These are phyloP conservation scores for Saccharomycopsis hybrid DNA, from an alignment of 1,139 yeast genomes.

Conservation along the genomic window DNA sequence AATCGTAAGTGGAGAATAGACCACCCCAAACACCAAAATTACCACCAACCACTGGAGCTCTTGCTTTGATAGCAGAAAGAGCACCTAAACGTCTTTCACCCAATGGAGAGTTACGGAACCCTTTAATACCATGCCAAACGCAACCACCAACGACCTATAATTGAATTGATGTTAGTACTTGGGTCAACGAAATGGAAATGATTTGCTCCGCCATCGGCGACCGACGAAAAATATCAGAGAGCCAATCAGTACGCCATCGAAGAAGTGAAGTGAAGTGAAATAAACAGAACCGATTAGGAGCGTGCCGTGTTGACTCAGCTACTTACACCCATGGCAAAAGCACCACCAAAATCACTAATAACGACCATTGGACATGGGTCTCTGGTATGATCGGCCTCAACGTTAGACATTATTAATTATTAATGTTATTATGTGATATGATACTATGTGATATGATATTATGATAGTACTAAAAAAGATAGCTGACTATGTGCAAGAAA, in stretches of 20 bases:
- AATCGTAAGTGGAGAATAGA: slow-evolving; percentile 87
- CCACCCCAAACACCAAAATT: slow-evolving; percentile 99
- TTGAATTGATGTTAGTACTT: slow-evolving; percentile 3
- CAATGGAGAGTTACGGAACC: slow-evolving; percentile 94
- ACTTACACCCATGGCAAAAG: slow-evolving; percentile 89
- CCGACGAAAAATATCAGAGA: too few relatives aligned
- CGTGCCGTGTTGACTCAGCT: not conserved
- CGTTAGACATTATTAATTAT: slow-evolving; percentile 41
- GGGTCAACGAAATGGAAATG: not conserved
- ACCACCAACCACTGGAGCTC: slow-evolving; percentile 99
- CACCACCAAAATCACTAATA: slow-evolving; percentile 96
- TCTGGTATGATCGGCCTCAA: slow-evolving; percentile 85
- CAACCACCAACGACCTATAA: slow-evolving; percentile 79
- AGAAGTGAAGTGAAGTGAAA: too few relatives aligned
- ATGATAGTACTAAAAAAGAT: too few relatives aligned
- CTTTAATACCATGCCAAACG: slow-evolving; percentile 98
- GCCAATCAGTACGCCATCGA: too few relatives aligned
- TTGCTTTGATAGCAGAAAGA: slow-evolving; percentile 80
- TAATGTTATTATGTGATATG: not conserved
- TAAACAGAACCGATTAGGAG: too few relatives aligned
- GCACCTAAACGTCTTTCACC: slow-evolving; percentile 95
- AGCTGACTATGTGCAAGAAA: too few relatives aligned
- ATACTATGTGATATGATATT: not conserved
- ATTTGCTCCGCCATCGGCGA: too few relatives aligned
- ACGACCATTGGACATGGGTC: slow-evolving; percentile 99